phyloP scores from a whole-genome alignment of 345 rosid genomes.

The Gossypium raimondii region DNA sequence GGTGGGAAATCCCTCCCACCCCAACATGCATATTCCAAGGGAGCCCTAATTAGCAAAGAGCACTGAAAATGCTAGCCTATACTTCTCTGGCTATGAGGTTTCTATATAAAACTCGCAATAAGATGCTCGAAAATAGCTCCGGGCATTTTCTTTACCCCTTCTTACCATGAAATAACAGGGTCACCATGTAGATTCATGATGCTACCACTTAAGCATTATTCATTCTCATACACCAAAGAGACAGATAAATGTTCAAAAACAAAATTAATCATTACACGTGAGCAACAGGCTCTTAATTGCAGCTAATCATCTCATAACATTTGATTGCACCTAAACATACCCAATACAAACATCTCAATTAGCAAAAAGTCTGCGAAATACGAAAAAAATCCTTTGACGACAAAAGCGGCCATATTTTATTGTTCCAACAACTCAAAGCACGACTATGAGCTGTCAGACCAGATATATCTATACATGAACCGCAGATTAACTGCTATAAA shows the following conservation, averaged over 20 bases:
- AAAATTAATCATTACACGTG: background rate
- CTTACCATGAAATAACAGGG: background rate
- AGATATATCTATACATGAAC: conserved; percentile 26
- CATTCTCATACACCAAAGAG: background rate
- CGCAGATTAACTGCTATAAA: conserved; percentile 8
- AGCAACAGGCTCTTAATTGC: background rate
- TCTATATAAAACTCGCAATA: background rate
- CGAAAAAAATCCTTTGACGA: background rate
- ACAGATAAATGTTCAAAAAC: background rate
- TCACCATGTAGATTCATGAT: background rate
- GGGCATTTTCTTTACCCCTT: background rate
- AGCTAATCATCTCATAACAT: background rate
- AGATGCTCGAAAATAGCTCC: background rate
- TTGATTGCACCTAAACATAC: background rate
- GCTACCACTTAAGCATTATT: background rate
- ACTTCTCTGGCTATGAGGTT: background rate
- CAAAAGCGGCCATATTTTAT: background rate
- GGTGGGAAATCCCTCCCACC: background rate
- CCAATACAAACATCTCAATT: background rate
- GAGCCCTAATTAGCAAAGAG: background rate
- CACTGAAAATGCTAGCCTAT: background rate
- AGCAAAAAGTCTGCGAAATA: background rate
- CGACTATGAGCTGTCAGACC: conserved; percentile 17
- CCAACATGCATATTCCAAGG: too few relatives aligned
- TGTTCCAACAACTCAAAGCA: conserved; percentile 11